phyloP scores from a whole-genome alignment of 2,329 filamentous ascomycete species.

The Xylariaceae sp. region DNA sequence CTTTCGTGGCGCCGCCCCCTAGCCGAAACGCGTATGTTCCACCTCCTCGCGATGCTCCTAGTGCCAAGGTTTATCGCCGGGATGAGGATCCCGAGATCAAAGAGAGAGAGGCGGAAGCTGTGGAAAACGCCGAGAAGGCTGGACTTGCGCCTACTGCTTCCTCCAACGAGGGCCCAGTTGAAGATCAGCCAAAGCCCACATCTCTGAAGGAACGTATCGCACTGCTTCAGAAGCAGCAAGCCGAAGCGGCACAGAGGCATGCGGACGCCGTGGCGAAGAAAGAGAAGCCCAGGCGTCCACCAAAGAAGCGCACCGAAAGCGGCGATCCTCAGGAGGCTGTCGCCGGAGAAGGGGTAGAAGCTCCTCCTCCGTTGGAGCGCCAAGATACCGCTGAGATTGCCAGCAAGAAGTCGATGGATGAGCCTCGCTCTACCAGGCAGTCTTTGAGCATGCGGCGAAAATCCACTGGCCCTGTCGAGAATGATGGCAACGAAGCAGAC shows the following conservation, averaged over 20 bases:
- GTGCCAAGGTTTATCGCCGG: constrained; percentile 70
- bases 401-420: constrained; percentile 46
- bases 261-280: constrained; percentile 73
- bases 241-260: constrained; percentile 78
- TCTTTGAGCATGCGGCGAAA: constrained; percentile 43
- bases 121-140: constrained; percentile 61
- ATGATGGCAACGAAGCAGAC: constrained; percentile 58
- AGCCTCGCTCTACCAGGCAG: constrained; percentile 29
- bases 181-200: constrained; percentile 83
- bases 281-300: constrained; percentile 75
- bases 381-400: constrained; percentile 39
- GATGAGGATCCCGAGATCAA: constrained; percentile 76
- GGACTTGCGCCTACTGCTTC: constrained; percentile 42
- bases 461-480: constrained; percentile 38
- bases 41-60: constrained; percentile 60
- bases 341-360: constrained; percentile 28
- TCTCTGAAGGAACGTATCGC: constrained; percentile 95
- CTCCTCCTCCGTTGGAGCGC: constrained; percentile 34
- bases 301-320: constrained; percentile 55
- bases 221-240: constrained; percentile 84
- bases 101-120: constrained; percentile 57
- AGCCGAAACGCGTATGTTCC: constrained; percentile 88
- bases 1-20: constrained; percentile 90
- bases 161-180: constrained; percentile 43
- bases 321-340: constrained; percentile 27